Evolutionary conservation across 2,329 filamentous ascomycete species (phyloP), one percentile per base, ranked within the genome.

Genomic region (Colletotrichum plurivorum): DNA sequence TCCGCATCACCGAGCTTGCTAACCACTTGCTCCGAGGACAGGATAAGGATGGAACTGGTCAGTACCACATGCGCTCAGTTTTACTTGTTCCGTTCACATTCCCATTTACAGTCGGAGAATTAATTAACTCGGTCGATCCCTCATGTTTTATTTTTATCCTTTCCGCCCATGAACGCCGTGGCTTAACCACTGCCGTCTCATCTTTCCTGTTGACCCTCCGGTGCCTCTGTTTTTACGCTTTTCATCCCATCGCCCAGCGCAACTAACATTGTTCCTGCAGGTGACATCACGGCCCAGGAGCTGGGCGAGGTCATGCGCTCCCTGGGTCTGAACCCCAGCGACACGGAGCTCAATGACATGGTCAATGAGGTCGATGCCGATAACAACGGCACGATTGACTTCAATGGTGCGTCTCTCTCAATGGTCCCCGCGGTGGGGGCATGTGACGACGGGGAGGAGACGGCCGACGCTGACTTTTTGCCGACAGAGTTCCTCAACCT

Each of bases 291-390:
- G 76, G 95, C 93, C 79, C 95, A 95, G 87, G 93, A 96, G 84
- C 85, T 96, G 76, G 93, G 93, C 75, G 95, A 93, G 62, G 93
- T 96, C 78, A 95, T 96, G 93, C 91, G 93, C 83, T 96, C 93
- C 65, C 89, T 96, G 69, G 93, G 93, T 78, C 93, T 96, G 84
- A 95, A 96, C 84, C 93, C 93, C 67, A 95, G 93, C 75, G 93
- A 96, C 85, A 94, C 93, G 69, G 93, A 96, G 84, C 86, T 96
- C 73, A 93, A 95, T 84, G 93, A 96, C 79, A 95, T 96, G 93
- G 95, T 96, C 85, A 95, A 96, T 84, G 93, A 96, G 85, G 93
- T 95, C 73, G 93, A 96, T 77, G 93, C 93, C 76, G 93, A 96
- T 85, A 95, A 95, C 89, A 96, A 95, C 79, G 93, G 93, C 83